Base-by-base conservation (phyloP, 202 grass and related monocot species). In the Hordeum pubiflorum region DNA sequence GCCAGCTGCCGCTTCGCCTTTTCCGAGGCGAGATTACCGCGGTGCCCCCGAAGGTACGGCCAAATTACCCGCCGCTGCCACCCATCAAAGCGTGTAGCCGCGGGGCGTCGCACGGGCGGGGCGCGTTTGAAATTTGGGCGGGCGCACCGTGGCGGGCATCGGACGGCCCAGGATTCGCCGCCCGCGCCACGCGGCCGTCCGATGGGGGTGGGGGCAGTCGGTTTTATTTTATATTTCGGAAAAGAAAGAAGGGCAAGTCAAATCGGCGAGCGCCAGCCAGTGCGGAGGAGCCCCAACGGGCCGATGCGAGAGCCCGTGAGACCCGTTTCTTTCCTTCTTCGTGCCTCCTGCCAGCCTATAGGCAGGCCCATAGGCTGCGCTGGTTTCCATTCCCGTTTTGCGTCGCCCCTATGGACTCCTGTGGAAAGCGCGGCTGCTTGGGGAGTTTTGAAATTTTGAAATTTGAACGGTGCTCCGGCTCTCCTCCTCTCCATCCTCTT, bases 81-180 rank as follows among this genome's bases (percentile, higher is more conserved):
- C 44, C 2, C 39, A 10, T 27, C 22, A 71, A 27, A 23, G 31
- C 15, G 55, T 14, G 10, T n/a, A 11, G 48, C 58, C 32, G 17
- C 58, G 58, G 5, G 2, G 7, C 15, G 61, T 64, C 44, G 9
- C 36, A 37, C 66, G 38, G 11, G 39, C 74, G 68, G 77, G 63
- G 82, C 77, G 77, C 48, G 72, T 89, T 89, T 89, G 82, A 89
- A 89, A 82, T 89, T 85, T 13, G 64, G 29, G 46, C 9, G 50
- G 61, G 22, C 17, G 23, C 43, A 1, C 58, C 58, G 9, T 10
- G 57, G 9, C 24, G 31, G 8, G 10, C 24, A 81, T 73, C 80
- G 29, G 48, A 54, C 72, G 87, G 82, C 78, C 50, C 9, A 1
- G 21, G 31, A 23, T 40, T 12, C 27, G 6, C 7, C 6, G 3